These are phyloP conservation scores for Thalassiosira exigua DNA, from an alignment of 352 stramenopile genomes.

Conservation along the genomic window DNA sequence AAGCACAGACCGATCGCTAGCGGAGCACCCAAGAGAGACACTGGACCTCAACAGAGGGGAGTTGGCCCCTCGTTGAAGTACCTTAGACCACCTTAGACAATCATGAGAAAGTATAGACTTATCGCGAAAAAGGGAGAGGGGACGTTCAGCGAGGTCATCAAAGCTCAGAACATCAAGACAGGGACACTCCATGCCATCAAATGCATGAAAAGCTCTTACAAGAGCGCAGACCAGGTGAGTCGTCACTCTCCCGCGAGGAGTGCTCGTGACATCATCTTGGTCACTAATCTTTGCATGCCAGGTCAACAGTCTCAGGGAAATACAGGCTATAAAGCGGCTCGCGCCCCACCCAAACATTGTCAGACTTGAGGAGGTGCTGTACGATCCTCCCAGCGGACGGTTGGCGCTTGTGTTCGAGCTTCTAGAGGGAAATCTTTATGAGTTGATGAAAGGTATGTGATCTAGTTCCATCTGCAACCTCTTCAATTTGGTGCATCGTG, in stretches of 20 bases:
- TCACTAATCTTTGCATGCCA: too few relatives aligned
- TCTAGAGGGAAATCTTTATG: conserved; percentile 96
- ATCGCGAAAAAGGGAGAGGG: conserved; percentile 95
- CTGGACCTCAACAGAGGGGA: background rate
- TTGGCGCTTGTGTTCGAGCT: conserved; percentile 96
- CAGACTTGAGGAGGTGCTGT: conserved; percentile 95
- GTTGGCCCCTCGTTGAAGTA: background rate
- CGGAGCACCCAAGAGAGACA: background rate
- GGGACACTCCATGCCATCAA: conserved; percentile 96
- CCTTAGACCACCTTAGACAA: background rate
- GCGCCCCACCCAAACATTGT: conserved; percentile 95
- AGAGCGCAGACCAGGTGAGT: conserved; percentile 91
- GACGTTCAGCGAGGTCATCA: conserved; percentile 93
- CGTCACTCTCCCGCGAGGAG: background rate
- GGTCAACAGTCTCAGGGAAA: conserved; percentile 96
- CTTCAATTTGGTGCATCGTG: too few relatives aligned
- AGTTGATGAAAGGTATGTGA: conserved; percentile 92
- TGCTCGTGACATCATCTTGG: too few relatives aligned
- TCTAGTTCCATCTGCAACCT: too few relatives aligned
- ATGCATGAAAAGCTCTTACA: conserved; percentile 97
- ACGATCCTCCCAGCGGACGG: conserved; percentile 89
- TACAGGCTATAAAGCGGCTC: conserved; percentile 92
- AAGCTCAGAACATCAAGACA: conserved; percentile 91
- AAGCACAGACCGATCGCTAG: background rate
- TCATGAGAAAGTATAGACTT: conserved; percentile 90